phyloP scores from a whole-genome alignment of 495 filamentous ascomycete species.

The Clohesyomyces aquaticus region DNA sequence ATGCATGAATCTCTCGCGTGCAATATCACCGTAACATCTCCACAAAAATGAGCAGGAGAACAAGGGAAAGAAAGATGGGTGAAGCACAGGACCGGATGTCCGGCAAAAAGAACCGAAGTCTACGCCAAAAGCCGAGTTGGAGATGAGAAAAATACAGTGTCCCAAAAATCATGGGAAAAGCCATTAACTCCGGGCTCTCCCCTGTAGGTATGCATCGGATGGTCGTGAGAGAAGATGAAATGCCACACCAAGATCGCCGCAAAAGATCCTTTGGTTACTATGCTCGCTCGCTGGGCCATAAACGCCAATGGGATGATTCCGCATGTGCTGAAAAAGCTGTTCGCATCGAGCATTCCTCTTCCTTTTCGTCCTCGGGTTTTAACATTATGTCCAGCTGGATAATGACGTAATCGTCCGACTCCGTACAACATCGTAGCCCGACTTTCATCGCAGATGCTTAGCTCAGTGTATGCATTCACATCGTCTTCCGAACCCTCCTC shows the following conservation, averaged over 20 bases:
- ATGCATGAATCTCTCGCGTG: background rate
- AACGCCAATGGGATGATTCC: background rate
- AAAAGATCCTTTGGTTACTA: background rate
- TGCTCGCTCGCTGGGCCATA: background rate
- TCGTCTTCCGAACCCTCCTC: slow-evolving; percentile 20
- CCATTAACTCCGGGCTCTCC: background rate
- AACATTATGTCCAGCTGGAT: too few species aligned
- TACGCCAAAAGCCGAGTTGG: too few species aligned
- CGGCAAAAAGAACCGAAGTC: too few species aligned
- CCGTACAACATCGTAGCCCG: background rate
- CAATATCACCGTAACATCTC: background rate
- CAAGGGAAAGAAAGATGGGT: background rate
- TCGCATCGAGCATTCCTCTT: background rate
- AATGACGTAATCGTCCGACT: too few species aligned
- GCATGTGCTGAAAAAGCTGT: background rate
- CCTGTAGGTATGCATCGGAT: background rate
- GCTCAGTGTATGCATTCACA: slow-evolving; percentile 1
- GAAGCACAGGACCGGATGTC: too few species aligned
- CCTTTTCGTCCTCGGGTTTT: background rate
- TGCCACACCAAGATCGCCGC: background rate
- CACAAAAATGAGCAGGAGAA: background rate
- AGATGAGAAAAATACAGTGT: too few species aligned
- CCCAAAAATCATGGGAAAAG: too few species aligned
- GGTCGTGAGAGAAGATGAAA: background rate
- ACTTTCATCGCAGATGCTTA: background rate